These are phyloP conservation scores for Talaromyces sp. DNA, from an alignment of 2,329 filamentous ascomycete species.

Conservation along the genomic window DNA sequence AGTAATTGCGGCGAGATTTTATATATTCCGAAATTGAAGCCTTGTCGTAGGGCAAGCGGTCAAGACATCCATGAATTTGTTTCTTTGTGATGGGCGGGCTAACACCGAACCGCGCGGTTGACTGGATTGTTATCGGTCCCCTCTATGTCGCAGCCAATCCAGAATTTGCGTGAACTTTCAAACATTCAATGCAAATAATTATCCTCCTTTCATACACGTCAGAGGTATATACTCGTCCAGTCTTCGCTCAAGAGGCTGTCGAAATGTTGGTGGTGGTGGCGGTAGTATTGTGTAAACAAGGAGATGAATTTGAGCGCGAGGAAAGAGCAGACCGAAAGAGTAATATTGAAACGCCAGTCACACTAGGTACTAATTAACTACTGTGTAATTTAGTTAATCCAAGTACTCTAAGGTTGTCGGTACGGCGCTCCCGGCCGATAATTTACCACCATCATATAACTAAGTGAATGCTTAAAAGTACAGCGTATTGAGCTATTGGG, in stretches of 20 bases:
- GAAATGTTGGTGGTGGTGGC: background rate
- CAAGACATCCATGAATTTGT: background rate
- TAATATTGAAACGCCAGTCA: conserved; percentile 4
- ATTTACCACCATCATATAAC: background rate
- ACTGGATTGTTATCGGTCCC: background rate
- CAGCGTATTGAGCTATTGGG: background rate
- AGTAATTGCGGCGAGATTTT: background rate
- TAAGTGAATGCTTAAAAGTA: background rate
- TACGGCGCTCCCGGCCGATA: background rate
- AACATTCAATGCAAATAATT: background rate
- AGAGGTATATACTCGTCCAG: background rate
- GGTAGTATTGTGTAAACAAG: background rate
- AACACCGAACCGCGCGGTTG: background rate
- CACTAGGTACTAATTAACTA: background rate
- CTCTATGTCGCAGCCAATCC: background rate
- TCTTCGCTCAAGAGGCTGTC: background rate
- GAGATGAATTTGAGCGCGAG: background rate
- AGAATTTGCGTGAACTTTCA: background rate
- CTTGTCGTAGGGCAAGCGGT: background rate
- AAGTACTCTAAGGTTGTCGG: background rate
- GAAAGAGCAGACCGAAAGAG: conserved; percentile 11
- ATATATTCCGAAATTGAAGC: conserved; percentile 2
- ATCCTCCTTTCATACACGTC: background rate
- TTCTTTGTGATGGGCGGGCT: background rate
- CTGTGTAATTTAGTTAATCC: background rate